Evolutionary conservation across 768 basidiomycete genomes (phyloP).

Genomic region (Suillus discolor): DNA sequence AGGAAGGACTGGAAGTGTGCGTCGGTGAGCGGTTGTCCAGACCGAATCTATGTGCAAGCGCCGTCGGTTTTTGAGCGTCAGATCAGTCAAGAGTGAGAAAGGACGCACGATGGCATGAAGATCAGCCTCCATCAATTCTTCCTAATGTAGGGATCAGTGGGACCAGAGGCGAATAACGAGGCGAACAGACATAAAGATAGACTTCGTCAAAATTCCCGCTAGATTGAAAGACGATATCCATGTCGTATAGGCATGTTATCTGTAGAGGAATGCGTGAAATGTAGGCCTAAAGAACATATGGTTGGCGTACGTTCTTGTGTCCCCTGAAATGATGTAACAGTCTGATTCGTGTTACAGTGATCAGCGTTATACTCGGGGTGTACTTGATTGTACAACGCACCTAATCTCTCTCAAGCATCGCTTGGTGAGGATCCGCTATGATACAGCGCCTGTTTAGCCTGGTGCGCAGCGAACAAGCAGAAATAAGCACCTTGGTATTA

Average conservation of each 20-base stretch:
- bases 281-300: constrained; percentile 8
- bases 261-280: constrained; percentile 33
- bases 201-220: constrained; percentile 95
- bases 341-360: constrained; percentile 43
- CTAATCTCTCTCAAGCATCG: constrained; percentile 94
- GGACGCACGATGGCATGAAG: constrained; percentile 90
- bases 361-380: constrained; percentile 12
- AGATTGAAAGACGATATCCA: constrained; percentile 95
- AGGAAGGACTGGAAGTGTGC: constrained; percentile 96
- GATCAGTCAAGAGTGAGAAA: background rate
- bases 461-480: constrained; percentile 1
- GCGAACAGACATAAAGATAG: constrained; percentile 75
- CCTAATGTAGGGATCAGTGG: constrained; percentile 48
- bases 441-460: constrained; percentile 14
- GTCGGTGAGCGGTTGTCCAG: constrained; percentile 85
- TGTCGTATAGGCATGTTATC: constrained; percentile 97
- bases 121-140: constrained; percentile 99
- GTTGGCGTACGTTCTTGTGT: constrained; percentile 86
- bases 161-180: background rate
- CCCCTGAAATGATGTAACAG: constrained; percentile 97
- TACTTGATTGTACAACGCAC: constrained; percentile 41
- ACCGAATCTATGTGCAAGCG: constrained; percentile 61
- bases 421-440: constrained; percentile 91
- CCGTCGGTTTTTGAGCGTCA: background rate
- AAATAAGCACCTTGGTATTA: constrained; percentile 70